Base-by-base conservation (phyloP, 495 filamentous ascomycete genomes). In the Pseudoneurospora amorphoporcata region DNA sequence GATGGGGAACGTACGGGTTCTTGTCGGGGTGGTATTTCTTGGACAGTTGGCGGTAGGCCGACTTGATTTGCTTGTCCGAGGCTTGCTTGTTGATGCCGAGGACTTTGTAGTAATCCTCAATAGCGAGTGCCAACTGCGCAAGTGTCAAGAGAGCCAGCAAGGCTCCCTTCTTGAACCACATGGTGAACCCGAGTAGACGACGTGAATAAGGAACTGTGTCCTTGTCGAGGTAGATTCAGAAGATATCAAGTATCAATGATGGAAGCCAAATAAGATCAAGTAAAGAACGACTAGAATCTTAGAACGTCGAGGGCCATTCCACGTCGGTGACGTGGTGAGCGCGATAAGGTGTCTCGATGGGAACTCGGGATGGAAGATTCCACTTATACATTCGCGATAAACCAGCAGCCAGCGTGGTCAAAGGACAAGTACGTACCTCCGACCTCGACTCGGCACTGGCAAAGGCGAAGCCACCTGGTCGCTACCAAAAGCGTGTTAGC, bases 1-100 rank as follows among this genome's bases (percentile, higher is more conserved):
- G 53, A 32, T 61, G 16, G 47, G 69, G 37, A 69, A 87, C 91
- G 77, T 84, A 97, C 93, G 95, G 95, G 75, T 99, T 99, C 88
- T 99, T 99, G 80, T 99, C 95, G 1, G 95, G 95, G 77, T 99
- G 95, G 81, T 87, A 97, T 83, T 97, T 97, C 83, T 98, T 98
- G 86, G 92, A 95, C 5, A 98, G 84, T 68, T 88, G 91, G 69
- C 94, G 89, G 82, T 99, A 99, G 41, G 95, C 96, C n/a, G 91
- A 89, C 83, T 98, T 99, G 82, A 99, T 94, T 78, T 98, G 93
- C 76, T 88, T 89, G 68, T 97, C 95, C 16, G 88, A 92, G 4
- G 95, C 95, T 29, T 88, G 85, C 79, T 91, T 94, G 78, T 92
- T 86, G 77, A 99, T 80, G 68, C 92, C 93, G 40, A 99, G 88